These are phyloP conservation scores for Phytophthora citricola DNA, from an alignment of 352 stramenopile genomes.

Conservation along the genomic window DNA sequence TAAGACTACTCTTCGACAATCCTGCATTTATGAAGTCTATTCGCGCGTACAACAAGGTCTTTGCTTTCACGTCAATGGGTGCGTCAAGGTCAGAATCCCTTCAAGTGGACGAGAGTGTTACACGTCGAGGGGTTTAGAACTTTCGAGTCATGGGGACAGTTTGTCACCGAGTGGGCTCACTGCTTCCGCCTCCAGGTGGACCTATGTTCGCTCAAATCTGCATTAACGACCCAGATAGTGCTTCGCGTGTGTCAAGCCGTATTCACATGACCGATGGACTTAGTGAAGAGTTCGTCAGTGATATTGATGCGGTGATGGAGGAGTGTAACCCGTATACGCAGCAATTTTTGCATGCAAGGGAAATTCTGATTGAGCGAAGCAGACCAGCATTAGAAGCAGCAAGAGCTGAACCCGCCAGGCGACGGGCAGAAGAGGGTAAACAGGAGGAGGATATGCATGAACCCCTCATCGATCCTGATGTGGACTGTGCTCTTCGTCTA, in stretches of 20 bases:
- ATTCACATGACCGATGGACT: slow-evolving; percentile 3
- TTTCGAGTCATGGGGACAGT: slow-evolving; percentile 1
- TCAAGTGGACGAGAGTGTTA: slow-evolving; percentile 3
- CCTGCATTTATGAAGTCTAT: slow-evolving; percentile 2
- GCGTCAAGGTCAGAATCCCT: no score
- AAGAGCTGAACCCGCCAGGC: no score
- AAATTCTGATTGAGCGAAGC: no score
- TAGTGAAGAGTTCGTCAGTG: not conserved
- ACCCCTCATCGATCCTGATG: no score
- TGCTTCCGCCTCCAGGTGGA: not conserved
- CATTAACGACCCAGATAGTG: slow-evolving; percentile 12
- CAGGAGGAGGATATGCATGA: no score
- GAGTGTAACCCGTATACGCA: slow-evolving; percentile 7
- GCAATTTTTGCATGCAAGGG: slow-evolving; percentile 4
- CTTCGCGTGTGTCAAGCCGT: not conserved
- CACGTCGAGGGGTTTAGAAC: slow-evolving; percentile 2
- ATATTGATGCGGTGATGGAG: slow-evolving; percentile 6
- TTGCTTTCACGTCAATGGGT: slow-evolving; percentile 24
- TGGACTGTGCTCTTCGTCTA: no score
- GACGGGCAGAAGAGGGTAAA: no score
- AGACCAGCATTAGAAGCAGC: no score
- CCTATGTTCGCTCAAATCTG: slow-evolving; percentile 18
- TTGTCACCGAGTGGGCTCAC: not conserved
- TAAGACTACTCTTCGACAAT: not conserved
- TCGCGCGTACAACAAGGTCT: slow-evolving; percentile 19